These are phyloP conservation scores for Ramaria rubella DNA, from an alignment of 768 basidiomycete species.

Conservation along the genomic window DNA sequence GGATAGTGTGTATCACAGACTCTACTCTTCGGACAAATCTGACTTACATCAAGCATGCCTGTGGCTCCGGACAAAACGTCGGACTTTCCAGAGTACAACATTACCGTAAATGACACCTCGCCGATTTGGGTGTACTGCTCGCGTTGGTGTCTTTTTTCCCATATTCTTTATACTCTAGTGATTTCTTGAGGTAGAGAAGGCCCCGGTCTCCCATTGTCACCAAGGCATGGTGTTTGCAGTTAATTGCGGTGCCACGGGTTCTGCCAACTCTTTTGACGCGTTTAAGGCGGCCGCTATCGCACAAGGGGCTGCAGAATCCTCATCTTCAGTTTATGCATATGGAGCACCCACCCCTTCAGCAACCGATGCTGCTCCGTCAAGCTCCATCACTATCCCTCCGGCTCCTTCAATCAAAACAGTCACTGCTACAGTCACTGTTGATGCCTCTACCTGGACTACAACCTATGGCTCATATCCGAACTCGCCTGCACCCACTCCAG, in stretches of 20 bases:
- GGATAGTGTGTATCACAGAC: slow-evolving; percentile 42
- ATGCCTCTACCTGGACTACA: slow-evolving; percentile 44
- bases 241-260: slow-evolving; percentile 50
- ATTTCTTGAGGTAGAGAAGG: slow-evolving; percentile 39
- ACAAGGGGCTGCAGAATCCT: slow-evolving; percentile 43
- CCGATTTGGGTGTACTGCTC: slow-evolving; percentile 46
- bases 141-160: not conserved
- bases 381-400: slow-evolving; percentile 40
- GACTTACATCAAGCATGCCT: slow-evolving; percentile 33
- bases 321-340: slow-evolving; percentile 34
- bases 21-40: slow-evolving; percentile 3
- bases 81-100: slow-evolving; percentile 42
- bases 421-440: slow-evolving; percentile 36
- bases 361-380: slow-evolving; percentile 17
- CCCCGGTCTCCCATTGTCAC: slow-evolving; percentile 51
- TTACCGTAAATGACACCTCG: slow-evolving; percentile 34
- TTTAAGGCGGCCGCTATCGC: slow-evolving; percentile 55
- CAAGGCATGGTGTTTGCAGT: slow-evolving; percentile 62
- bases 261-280: slow-evolving; percentile 52
- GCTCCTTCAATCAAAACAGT: slow-evolving; percentile 36
- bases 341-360: slow-evolving; percentile 12
- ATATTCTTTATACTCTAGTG: slow-evolving; percentile 18
- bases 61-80: slow-evolving; percentile 47
- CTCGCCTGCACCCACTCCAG: slow-evolving; percentile 50
- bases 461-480: slow-evolving; percentile 50